Evolutionary conservation across 2,329 filamentous ascomycete genomes (phyloP), one percentile per base, ranked within the genome.

Genomic region (Colletotrichum graminicola): DNA sequence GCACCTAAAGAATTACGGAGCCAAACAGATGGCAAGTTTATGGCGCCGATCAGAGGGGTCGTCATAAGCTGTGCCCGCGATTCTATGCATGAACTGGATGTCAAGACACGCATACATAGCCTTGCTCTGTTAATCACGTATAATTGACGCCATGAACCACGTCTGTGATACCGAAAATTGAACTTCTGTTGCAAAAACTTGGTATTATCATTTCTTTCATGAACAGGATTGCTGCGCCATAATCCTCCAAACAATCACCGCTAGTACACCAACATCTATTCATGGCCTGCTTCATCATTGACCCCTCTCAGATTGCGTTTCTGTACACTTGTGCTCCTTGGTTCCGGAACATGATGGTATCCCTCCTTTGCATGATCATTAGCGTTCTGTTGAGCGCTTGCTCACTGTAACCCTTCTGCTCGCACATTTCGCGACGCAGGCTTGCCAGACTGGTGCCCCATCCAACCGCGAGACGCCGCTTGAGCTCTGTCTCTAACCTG

Each of bases 401-500:
- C 82, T 98, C 96, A 74, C 90, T 94, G 82, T 95, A 98, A 0
- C 94, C 94, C 80, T 95, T 94, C 18, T 92, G 92, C 77, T 97
- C 94, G 6, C 97, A 94, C 86, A 99, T 95, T 80, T 99, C 96
- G 56, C 94, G 89, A 73, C 93, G 90, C 74, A 99, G 83, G 1
- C 94, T 97, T 0, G 93, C 93, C 69, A 98, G 82, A 77, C 93
- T 97, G 1, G 95, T 97, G 78, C 93, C 96, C 94, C 95, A 99
- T 26, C 96, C 96, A 75, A 99, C 96, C 0, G 96, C 95, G 76
- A 99, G 84, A 34, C 95, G 88, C 68, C 94, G 89, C 82, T 94
- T 92, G 62, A 99, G 85, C 84, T 98, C 96, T 21, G 94, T 90
- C 82, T 98, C 96, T 6, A 98, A 89, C 76, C 94, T 94, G 75